A percentile compares a stretch with the other conserved stretches of the same genome.
phyloP scores from a whole-genome alignment of 805 yeast genomes.

The Clavispora asparagi region DNA sequence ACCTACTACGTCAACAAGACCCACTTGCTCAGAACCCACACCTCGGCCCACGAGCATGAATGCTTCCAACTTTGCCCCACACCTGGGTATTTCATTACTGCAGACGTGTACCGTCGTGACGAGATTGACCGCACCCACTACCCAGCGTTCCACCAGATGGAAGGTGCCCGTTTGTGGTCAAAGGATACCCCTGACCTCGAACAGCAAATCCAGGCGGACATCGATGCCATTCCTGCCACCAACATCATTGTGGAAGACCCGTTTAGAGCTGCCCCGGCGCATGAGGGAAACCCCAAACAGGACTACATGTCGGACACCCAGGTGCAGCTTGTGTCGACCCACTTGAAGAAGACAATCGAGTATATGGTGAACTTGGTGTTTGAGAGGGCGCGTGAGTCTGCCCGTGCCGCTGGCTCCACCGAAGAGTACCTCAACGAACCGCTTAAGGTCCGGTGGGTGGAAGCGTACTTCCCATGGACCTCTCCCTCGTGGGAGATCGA shows the following conservation, averaged over 20 bases:
- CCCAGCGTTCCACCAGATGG: slow-evolving; percentile 97
- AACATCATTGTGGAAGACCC: slow-evolving; percentile 77
- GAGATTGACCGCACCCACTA: slow-evolving; percentile 94
- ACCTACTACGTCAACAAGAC: slow-evolving; percentile 82
- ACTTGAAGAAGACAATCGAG: slow-evolving; percentile 84
- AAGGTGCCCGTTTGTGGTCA: slow-evolving; percentile 88
- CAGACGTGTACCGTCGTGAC: slow-evolving; percentile 94
- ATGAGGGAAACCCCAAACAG: slow-evolving; percentile 74
- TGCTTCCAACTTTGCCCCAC: slow-evolving; percentile 64
- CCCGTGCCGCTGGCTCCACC: slow-evolving; percentile 53
- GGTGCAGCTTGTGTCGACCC: slow-evolving; percentile 63
- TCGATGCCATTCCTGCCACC: slow-evolving; percentile 59
- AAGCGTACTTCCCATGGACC: slow-evolving; percentile 97
- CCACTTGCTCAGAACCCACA: slow-evolving; percentile 80
- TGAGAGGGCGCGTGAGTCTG: slow-evolving; percentile 60
- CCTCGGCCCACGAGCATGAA: slow-evolving; percentile 93
- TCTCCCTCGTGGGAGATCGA: slow-evolving; percentile 98
- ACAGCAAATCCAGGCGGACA: slow-evolving; percentile 40
- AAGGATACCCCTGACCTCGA: slow-evolving; percentile 44
- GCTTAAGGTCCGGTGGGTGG: slow-evolving; percentile 87
- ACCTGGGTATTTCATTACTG: slow-evolving; percentile 88
- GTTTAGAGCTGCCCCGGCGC: slow-evolving; percentile 38
- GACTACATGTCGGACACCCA: slow-evolving; percentile 65
- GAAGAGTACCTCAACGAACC: slow-evolving; percentile 65
- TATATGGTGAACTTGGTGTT: slow-evolving; percentile 78